Base-by-base conservation (phyloP, 345 rosid genomes). In the Zanthoxylum bungeanum region DNA sequence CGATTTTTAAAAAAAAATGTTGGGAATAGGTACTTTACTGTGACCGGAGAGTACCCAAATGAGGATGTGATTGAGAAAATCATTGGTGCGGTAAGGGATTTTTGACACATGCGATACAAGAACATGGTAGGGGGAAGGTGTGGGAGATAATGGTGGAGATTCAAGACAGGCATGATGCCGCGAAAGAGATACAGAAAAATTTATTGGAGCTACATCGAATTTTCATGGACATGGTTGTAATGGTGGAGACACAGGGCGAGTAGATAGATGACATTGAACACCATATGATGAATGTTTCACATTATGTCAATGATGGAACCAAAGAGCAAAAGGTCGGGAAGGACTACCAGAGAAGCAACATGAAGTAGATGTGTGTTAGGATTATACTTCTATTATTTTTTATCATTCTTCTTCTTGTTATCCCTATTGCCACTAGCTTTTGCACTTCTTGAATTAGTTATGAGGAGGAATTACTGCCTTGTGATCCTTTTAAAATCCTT, bases 191-290 rank as follows among this genome's bases (percentile, higher is more conserved):
- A 16, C 98, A 95, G 91, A 93, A 83, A 88, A 95, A 94, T 72
- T 60, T 95, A 66, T 66, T 91, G 77, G 98, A 93, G 87, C 92
- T 96, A 74, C 99, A 95, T 60, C 99, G 92, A 52, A 88, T 92
- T 81, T 95, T 95, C 73, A 10, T 92, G 30, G 99, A 95, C 73
- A 96, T 91, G 99, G 93, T 97, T 0, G 96, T 96, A 49, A 91
- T 93, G 97, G 98, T 93, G 52, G 96, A 91, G 78, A 69, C 93
- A 0, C 99, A 96, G 63, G 99, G 96, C 2, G 98, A 93, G 80
- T 88, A 96, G 78, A 82, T 96, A 88, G 97, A 96, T 68, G 94
- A 96, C 69, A 96, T 93, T 8, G 97, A 89, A 76, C 96, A 88
- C 62, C 98, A 96, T 57, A 98, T 93, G 65, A 37, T 91, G 86